Evolutionary conservation across 768 basidiomycete species (phyloP), one percentile per base, ranked within the genome.

Genomic region (Tulasnella sp.): DNA sequence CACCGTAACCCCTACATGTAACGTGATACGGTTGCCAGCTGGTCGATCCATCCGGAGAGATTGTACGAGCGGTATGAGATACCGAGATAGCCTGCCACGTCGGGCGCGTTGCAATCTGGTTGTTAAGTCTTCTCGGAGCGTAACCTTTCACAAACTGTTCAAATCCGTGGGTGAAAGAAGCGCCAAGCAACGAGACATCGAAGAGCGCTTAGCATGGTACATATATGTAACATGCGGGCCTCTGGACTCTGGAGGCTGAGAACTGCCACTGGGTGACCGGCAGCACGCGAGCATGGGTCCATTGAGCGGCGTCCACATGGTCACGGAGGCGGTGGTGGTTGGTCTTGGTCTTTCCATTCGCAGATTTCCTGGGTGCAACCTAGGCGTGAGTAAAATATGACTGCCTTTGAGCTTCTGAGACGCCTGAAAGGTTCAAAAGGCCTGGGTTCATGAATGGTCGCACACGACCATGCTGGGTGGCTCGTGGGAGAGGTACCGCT

Each of bases 231-330:
- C 31, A 69, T 69, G 28, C 28, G 31, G 60, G 64, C 34, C 34
- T 37, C 64, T 37, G 7, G 28, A 34, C 34, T 37, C 64, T 37
- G 7, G 28, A 34, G 64, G 18, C 34, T 6, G 18, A 69, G 28
- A 28, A 37, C 31, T 28, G 28, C 34, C 31, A 31, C 64, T 28
- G 16, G 64, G 24, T 69, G 9, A 69, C 1, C 37, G 64, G 64
- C 64, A 60, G 64, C 64, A 69, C 64, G 64, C 64, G 64, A 69
- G 64, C 64, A 69, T 69, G 64, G 64, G 64, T 11, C 11, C 5
- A 37, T 37, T 37, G 37, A 37, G 37, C 6, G 37, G 37, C 37
- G 37, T 37, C 37, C 37, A 37, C 37, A 37, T 37, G 37, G 37
- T 37, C 12, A 11, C 18, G 11, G 34, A 22, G 37, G 37, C 2